Evolutionary conservation across 495 filamentous ascomycete species (phyloP), one percentile per base, ranked within the genome.

Genomic region (Pyronema omphalodes): DNA sequence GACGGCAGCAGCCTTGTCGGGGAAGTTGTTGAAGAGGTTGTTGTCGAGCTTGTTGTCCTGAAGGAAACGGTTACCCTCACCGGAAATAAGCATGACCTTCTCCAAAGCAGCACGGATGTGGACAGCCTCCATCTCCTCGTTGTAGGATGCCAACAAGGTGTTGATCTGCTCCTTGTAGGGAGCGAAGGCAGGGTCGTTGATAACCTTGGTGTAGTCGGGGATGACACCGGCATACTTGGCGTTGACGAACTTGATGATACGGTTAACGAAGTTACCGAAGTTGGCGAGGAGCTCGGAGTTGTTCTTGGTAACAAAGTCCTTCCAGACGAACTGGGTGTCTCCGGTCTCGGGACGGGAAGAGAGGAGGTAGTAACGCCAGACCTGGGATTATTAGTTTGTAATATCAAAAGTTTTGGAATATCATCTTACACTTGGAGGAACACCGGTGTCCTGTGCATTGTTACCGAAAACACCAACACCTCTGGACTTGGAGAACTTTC

Each of bases 401-500:
- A 48, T 1, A 23, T 12, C 44, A 17, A 50, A 14, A 1, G 11
- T 40, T 5, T 37, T 17, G 9, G 19, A 18, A 37, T n/a, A 12
- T 15, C 40, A 39, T 5, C 52, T 51, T 64, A 64, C 61, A 55
- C 55, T 84, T 4, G 86, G 70, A 7, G 81, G 73, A 34, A 98
- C 73, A n/a, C 87, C 87, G 5, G 88, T 95, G 41, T 93, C 81
- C 67, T 82, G 82, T 14, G 86, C 91, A 64, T 80, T 83, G 65
- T 83, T 84, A 19, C 88, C 88, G 66, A 95, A 95, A 3, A 95
- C 89, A 61, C 88, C 88, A 11, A 94, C 74, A 36, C 81, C 81
- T 54, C 86, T 74, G 44, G 86, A 93, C 67, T 95, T 95, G 62
- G 84, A 89, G 72, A 98, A 98, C 64, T 98, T 98, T 46, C 86